These are phyloP conservation scores for Saccharomycopsis sp. DNA, from an alignment of 805 yeast species.

Conservation along the genomic window DNA sequence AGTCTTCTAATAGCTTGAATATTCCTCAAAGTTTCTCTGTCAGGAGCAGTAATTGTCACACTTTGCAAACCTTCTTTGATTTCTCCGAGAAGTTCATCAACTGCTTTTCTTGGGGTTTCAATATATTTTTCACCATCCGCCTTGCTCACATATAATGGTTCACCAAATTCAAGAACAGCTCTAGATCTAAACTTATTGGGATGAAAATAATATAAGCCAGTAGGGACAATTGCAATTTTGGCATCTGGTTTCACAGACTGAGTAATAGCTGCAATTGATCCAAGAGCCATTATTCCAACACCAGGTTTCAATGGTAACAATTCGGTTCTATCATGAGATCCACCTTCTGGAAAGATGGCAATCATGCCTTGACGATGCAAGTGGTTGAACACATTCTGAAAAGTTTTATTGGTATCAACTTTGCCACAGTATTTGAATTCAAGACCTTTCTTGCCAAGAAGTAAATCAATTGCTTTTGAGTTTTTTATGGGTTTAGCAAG, in stretches of 20 bases:
- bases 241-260: conserved; percentile 44
- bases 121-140: conserved; percentile 57
- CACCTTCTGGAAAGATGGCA: conserved; percentile 97
- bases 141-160: conserved; percentile 59
- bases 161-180: conserved; percentile 91
- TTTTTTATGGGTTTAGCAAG: conserved; percentile 57
- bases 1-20: conserved; percentile 88
- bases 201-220: conserved; percentile 96
- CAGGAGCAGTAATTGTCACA: conserved; percentile 83
- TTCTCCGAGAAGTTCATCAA: conserved; percentile 56
- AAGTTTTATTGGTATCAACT: conserved; percentile 79
- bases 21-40: conserved; percentile 80
- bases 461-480: conserved; percentile 27
- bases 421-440: conserved; percentile 65
- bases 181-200: conserved; percentile 93
- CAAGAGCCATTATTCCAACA: conserved; percentile 95
- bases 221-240: conserved; percentile 82
- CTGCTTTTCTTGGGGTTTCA: conserved; percentile 58
- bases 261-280: conserved; percentile 59
- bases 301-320: conserved; percentile 92
- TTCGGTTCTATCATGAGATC: conserved; percentile 92
- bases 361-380: conserved; percentile 70
- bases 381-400: conserved; percentile 75
- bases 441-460: conserved; percentile 43
- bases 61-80: conserved; percentile 67